These are phyloP conservation scores for Dactylellina cionopaga DNA, from an alignment of 2,329 filamentous ascomycete species.

Conservation along the genomic window DNA sequence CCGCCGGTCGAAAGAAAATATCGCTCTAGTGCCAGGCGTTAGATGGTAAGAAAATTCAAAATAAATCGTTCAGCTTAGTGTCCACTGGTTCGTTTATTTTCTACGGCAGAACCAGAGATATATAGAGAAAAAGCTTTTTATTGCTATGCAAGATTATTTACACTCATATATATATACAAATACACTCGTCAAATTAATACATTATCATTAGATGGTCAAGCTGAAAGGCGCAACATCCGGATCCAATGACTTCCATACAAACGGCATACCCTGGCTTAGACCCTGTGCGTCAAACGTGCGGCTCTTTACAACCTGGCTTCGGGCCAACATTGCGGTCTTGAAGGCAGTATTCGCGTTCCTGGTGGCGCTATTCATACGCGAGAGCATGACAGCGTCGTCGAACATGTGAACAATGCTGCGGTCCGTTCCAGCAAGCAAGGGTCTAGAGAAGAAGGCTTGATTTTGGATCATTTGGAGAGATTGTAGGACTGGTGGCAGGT, in stretches of 20 bases:
- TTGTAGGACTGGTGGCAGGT: slow-evolving; percentile 59
- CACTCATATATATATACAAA: neutral
- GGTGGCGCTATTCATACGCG: slow-evolving; percentile 58
- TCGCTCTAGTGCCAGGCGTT: too few relatives aligned
- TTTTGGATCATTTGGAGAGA: slow-evolving; percentile 61
- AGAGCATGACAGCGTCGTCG: slow-evolving; percentile 59
- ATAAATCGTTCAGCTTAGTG: too few relatives aligned
- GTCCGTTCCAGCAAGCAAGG: slow-evolving; percentile 60
- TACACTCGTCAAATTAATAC: neutral
- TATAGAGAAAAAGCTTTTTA: too few relatives aligned
- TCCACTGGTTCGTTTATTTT: too few relatives aligned
- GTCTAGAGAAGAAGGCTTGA: slow-evolving; percentile 62
- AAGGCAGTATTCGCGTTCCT: slow-evolving; percentile 60
- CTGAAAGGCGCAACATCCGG: slow-evolving; percentile 53
- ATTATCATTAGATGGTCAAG: slow-evolving; percentile 23
- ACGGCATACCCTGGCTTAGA: slow-evolving; percentile 65
- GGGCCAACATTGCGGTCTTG: slow-evolving; percentile 59
- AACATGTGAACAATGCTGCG: slow-evolving; percentile 63
- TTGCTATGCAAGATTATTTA: too few relatives aligned
- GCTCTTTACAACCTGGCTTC: slow-evolving; percentile 60
- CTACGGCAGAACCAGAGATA: too few relatives aligned
- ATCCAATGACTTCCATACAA: slow-evolving; percentile 61
- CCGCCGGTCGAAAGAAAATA: too few relatives aligned
- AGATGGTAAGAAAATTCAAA: too few relatives aligned
- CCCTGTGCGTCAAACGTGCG: slow-evolving; percentile 63